Conservation (phyloP, 306 rosid genomes). For the Cotoneaster glaucophyllus region DNA sequence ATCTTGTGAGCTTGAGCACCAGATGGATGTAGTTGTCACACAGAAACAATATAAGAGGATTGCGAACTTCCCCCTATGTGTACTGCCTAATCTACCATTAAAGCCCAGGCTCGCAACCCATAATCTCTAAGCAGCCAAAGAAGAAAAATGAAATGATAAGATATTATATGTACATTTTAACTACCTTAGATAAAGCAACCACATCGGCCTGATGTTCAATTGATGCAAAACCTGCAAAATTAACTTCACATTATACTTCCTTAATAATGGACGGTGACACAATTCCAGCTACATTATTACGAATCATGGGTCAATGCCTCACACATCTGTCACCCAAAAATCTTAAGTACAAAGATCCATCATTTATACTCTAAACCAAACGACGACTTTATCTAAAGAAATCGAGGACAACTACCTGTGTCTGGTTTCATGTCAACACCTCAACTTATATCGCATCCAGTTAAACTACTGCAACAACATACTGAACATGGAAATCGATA, state of each 20-base stretch:
- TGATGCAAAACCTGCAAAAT: slow-evolving; percentile 49
- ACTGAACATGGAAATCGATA: background rate
- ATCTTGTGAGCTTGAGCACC: background rate
- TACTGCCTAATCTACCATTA: background rate
- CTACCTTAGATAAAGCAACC: slow-evolving; percentile 73
- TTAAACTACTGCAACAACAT: background rate
- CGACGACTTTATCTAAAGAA: background rate
- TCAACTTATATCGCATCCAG: background rate
- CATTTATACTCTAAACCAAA: background rate
- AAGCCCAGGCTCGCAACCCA: background rate
- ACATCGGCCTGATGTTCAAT: slow-evolving; percentile 64
- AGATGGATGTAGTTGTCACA: background rate
- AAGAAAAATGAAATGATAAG: background rate
- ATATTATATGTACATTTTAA: background rate
- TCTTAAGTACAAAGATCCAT: background rate
- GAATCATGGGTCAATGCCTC: background rate
- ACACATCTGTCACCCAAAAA: background rate
- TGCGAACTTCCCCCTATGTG: too few relatives aligned
- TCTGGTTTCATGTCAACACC: background rate
- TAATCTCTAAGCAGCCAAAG: background rate
- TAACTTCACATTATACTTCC: slow-evolving; percentile 10
- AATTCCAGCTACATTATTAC: background rate
- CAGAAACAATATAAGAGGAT: slow-evolving; percentile 5
- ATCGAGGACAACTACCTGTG: background rate
- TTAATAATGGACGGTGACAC: background rate